Percentiles rank a stretch among this genome's conserved stretches.
phyloP scores from a whole-genome alignment of 2,329 filamentous ascomycete genomes.

The Colletotrichum liaoningense region DNA sequence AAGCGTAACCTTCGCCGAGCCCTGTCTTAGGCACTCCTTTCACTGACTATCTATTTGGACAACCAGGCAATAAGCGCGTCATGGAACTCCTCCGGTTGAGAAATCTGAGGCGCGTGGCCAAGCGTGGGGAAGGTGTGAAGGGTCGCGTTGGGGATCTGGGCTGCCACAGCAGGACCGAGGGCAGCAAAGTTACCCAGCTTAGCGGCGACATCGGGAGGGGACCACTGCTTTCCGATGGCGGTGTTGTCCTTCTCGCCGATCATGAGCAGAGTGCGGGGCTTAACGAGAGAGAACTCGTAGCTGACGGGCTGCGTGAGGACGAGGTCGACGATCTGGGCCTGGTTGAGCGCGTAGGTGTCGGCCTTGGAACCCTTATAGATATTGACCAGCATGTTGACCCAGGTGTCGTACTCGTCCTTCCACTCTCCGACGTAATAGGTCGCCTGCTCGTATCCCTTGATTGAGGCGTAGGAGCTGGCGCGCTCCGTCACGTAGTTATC shows the following conservation, averaged over 20 bases:
- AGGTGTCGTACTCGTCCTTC: conserved; percentile 61
- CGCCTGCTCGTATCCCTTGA: conserved; percentile 58
- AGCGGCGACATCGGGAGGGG: conserved; percentile 54
- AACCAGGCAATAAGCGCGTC: conserved; percentile 59
- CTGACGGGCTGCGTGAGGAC: conserved; percentile 64
- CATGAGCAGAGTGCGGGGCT: conserved; percentile 58
- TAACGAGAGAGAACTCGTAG: conserved; percentile 60
- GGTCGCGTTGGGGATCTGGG: conserved; percentile 55
- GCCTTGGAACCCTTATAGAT: conserved; percentile 60
- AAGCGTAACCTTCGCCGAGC: background rate
- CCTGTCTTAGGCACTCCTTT: no score
- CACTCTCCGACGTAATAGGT: conserved; percentile 62
- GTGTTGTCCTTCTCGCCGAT: conserved; percentile 65
- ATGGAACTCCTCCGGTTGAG: conserved; percentile 60
- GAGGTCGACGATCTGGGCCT: conserved; percentile 65
- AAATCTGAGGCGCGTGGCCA: conserved; percentile 66
- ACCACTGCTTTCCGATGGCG: conserved; percentile 66
- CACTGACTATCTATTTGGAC: background rate
- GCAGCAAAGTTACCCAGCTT: conserved; percentile 61
- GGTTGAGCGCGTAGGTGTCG: conserved; percentile 55
- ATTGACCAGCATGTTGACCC: conserved; percentile 66
- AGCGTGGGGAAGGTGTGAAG: conserved; percentile 59
- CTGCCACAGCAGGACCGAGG: conserved; percentile 57
- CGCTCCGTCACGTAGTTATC: conserved; percentile 50
- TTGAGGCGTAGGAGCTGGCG: conserved; percentile 54